Evolutionary conservation across 73 alveolate species (phyloP).

Genomic region (Paramecium sonneborni): DNA sequence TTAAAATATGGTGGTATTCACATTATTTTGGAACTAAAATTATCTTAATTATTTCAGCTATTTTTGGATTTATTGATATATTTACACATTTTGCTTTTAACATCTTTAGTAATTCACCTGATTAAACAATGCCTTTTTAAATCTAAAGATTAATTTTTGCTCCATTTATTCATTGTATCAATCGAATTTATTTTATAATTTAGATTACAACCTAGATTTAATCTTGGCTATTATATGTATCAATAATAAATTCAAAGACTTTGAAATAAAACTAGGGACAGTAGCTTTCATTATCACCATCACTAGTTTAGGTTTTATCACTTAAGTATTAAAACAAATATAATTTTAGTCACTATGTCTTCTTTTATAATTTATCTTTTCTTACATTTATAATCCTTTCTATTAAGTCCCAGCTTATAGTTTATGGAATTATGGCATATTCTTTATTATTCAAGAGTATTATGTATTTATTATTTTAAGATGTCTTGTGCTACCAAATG

Average conservation of each 20-base stretch:
- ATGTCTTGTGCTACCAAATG: not conserved
- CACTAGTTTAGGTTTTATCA: not conserved
- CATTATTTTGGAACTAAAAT: not conserved
- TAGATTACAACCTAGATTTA: not conserved
- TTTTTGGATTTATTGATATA: not conserved
- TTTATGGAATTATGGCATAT: not conserved
- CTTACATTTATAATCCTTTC: not conserved
- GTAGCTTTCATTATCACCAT: not conserved
- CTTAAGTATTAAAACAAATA: not conserved
- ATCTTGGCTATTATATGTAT: not conserved
- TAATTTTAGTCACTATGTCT: not conserved
- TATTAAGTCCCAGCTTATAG: not conserved
- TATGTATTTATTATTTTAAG: not conserved
- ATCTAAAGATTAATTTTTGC: not conserved
- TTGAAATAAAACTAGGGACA: not conserved
- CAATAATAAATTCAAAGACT: not conserved
- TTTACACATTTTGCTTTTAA: not conserved
- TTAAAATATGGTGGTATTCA: not conserved
- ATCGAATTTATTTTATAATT: not conserved
- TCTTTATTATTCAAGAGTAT: slow-evolving; percentile 3
- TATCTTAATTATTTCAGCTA: not conserved
- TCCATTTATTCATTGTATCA: not conserved
- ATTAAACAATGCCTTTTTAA: not conserved
- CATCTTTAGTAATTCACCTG: not conserved
- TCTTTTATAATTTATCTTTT: not conserved